Evolutionary conservation across 2,329 filamentous ascomycete species (phyloP).

Genomic region (Colletotrichum sp.): DNA sequence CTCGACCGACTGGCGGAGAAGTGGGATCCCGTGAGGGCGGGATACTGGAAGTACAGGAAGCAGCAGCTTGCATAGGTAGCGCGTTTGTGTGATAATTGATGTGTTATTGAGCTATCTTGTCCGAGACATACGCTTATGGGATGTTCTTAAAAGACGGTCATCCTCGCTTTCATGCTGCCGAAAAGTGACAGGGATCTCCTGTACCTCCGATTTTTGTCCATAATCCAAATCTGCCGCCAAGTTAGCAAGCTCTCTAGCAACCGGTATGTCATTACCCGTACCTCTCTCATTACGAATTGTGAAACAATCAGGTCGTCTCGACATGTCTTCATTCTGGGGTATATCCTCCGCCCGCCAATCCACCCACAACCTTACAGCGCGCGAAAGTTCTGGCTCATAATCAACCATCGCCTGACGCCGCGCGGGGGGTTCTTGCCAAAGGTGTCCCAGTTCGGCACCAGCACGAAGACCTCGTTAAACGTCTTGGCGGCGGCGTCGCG

Average conservation of each 20-base stretch:
- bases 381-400: constrained; percentile 76
- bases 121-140: neutral
- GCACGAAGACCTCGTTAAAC: constrained; percentile 81
- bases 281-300: neutral
- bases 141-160: neutral
- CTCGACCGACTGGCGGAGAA: constrained; percentile 77
- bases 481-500: constrained; percentile 67
- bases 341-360: neutral
- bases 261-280: neutral
- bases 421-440: constrained; percentile 58
- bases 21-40: constrained; percentile 89
- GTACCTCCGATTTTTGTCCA: neutral
- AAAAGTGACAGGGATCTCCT: neutral
- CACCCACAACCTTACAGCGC: constrained; percentile 42
- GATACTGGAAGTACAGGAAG: constrained; percentile 81
- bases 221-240: neutral
- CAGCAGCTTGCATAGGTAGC: constrained; percentile 23
- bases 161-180: neutral
- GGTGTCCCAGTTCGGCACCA: constrained; percentile 77
- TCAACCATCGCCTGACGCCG: constrained; percentile 64
- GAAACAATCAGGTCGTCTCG: neutral
- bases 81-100: neutral
- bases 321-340: neutral
- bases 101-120: neutral
- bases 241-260: neutral